Evolutionary conservation across 176 grass and related monocot genomes (phyloP), one percentile per base, ranked within the genome.

Genomic region (Cenchrus fungigraminus): DNA sequence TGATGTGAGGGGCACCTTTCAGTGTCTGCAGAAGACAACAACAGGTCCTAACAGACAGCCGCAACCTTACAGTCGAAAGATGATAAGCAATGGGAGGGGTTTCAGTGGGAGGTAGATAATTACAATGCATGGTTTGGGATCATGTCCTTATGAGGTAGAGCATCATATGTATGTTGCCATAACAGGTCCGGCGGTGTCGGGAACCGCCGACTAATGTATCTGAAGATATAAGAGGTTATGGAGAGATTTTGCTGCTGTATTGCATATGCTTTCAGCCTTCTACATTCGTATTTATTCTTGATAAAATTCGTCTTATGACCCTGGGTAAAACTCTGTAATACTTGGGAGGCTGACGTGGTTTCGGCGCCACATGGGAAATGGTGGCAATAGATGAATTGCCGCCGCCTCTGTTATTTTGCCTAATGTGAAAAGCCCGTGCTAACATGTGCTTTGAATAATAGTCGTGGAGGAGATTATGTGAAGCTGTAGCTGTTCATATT

Each of bases 1-100:
- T 89, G 93, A 95, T 31, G 58, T 71, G 76, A 92, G 6, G 19
- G 50, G 9, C 50, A 42, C 61, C 51, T 73, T 71, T 52, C 61
- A 84, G 44, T 17, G 37, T 72, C 31, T 69, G 56, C 54, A 80
- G 45, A 76, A 69, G 77, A 80, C 44, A 73, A 62, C n/a, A n/a
- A n/a, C 59, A 25, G n/a, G 59, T 2, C 59, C 20, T 62, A 62
- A 62, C n/a, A 34, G 34, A 28, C 44, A 64, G 65, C 76, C 62
- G 22, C 15, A 76, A 76, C 46, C 9, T 16, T 61, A 55, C 9
- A 71, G 53, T 42, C n/a, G 8, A 44, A 46, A 44, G 12, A 29
- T 66, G 58, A 71, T 43, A 44, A 14, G 73, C 34, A 12, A 52
- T 53, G 6, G 68, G 83, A 25, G 76, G 76, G 29, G 13, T 71